Evolutionary conservation across 805 yeast species (phyloP), one percentile per base, ranked within the genome.

Genomic region (Sugiyamaella americana): DNA sequence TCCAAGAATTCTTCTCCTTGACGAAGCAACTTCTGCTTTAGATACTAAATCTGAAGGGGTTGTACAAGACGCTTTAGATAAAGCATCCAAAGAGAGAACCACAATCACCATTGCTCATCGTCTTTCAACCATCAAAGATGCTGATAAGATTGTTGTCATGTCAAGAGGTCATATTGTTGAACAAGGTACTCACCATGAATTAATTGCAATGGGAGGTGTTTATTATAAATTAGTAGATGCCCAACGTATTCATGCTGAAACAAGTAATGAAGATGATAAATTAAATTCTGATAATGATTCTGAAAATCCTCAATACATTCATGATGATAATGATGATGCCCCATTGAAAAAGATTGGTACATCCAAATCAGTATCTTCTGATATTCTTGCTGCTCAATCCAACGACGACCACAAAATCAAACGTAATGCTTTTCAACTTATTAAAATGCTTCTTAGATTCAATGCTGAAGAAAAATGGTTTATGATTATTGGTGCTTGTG

Each of bases 61-160:
- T 50, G 71, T 67, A 1, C 71, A 67, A 50, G 70, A 67, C 4
- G 71, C 71, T 2, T 54, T 67, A 4, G 70, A 67, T 44, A 53
- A 58, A 17, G 69, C 70, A 6, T 51, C 65, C 35, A 50, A 49
- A 44, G 48, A 52, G 22, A 62, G 71, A 20, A 76, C 81, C 5
- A 74, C 84, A 3, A 74, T 78, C 47, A 74, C 73, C 46, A 78
- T 78, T 58, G 82, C 82, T 6, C 82, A 78, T 56, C 65, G 82
- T 46, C 62, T 78, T 49, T 71, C 79, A 0, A 78, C 82, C 1
- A 76, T 78, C 47, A 70, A 68, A 53, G 78, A 78, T 52, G 79
- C 83, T 45, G 74, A 75, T 47, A 59, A 78, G 48, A 71, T 79
- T 18, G 72, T 78, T 32, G 83, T 78, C 17, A 66, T 78, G 60